Conservation (phyloP, 352 stramenopile genomes). For the Pythium phragmiticola region DNA sequence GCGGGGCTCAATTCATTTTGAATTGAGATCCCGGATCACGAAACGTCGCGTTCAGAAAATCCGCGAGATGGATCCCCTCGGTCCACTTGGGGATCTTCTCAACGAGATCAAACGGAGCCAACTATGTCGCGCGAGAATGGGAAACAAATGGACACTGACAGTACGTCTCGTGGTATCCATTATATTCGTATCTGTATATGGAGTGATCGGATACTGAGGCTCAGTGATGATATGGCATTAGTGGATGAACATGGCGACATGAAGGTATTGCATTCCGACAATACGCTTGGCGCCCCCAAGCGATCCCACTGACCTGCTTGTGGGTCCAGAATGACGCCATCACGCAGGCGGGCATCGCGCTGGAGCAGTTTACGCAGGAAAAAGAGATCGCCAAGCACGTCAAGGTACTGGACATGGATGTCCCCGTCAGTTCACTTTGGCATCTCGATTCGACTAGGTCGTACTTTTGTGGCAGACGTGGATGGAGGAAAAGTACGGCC, state of each 20-base stretch:
- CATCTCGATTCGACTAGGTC: no score
- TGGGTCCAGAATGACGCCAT: constrained; percentile 57
- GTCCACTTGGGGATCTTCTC: not conserved
- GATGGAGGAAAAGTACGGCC: constrained; percentile 68
- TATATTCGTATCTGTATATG: not conserved
- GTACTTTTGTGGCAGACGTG: constrained; percentile 30
- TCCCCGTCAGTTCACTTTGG: no score
- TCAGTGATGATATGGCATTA: constrained; percentile 21
- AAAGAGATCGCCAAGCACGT: constrained; percentile 82
- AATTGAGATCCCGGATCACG: constrained; percentile 10
- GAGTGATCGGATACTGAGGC: not conserved
- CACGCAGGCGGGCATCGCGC: constrained; percentile 55
- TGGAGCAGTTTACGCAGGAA: constrained; percentile 78
- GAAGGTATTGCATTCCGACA: constrained; percentile 46
- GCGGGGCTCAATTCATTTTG: constrained; percentile 14
- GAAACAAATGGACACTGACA: constrained; percentile 85
- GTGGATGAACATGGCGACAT: constrained; percentile 85
- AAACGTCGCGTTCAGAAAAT: constrained; percentile 23
- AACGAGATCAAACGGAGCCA: not conserved
- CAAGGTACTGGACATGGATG: constrained; percentile 31
- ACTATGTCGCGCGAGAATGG: constrained; percentile 56
- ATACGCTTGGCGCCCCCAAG: no score
- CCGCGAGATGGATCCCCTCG: not conserved
- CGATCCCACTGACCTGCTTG: not conserved
- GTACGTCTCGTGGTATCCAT: constrained; percentile 28